phyloP scores from a whole-genome alignment of 164 flowering plant species.

The Chimonanthus praecox region DNA sequence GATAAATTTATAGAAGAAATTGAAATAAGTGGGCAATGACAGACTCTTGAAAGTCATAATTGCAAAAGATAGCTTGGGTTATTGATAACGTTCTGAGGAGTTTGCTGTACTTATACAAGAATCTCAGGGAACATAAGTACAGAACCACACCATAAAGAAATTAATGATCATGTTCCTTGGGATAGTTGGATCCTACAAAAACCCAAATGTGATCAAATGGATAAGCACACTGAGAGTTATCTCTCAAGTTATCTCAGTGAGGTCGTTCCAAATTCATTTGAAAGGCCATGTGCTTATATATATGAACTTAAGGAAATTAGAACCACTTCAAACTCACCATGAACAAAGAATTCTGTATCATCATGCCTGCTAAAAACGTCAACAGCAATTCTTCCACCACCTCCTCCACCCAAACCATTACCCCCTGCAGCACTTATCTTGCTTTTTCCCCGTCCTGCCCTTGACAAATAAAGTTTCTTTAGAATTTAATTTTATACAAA shows the following conservation, averaged over 20 bases:
- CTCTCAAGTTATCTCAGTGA: neutral
- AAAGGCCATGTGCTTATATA: neutral
- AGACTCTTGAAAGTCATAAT: neutral
- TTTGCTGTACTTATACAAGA: no score
- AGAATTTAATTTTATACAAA: no score
- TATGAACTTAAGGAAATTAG: neutral
- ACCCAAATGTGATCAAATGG: neutral
- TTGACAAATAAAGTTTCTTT: constrained; percentile 8
- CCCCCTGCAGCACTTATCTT: constrained; percentile 91
- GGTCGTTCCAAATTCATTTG: neutral
- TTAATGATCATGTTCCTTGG: no score
- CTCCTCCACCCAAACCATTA: constrained; percentile 91
- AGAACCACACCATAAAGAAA: no score
- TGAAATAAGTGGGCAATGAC: neutral
- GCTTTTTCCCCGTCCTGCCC: constrained; percentile 92
- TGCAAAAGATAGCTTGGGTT: no score
- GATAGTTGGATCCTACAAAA: no score
- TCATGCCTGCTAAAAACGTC: constrained; percentile 78
- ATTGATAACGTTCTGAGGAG: no score
- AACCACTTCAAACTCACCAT: constrained; percentile 46
- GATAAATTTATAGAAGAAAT: no score
- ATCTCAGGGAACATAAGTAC: no score
- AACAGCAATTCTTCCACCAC: constrained; percentile 92
- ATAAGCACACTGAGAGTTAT: no score
- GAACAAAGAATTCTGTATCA: constrained; percentile 58